Base-by-base conservation (phyloP, 1,284 basidiomycete species). In the Tausonia pullulans region DNA sequence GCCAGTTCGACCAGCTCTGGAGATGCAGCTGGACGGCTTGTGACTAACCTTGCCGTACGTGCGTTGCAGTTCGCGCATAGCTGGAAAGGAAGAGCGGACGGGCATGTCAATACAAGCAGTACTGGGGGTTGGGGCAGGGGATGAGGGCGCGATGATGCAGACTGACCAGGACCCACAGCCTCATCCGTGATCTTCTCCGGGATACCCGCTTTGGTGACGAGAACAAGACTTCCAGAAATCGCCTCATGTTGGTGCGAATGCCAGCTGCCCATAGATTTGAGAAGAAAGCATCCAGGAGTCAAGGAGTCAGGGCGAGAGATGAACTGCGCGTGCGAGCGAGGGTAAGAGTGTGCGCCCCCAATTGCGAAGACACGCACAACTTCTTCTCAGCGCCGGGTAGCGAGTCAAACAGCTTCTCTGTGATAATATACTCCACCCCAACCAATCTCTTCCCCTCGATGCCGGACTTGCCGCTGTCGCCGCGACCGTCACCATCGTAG, bases 11-110 rank as follows among this genome's bases (percentile, higher is more conserved):
- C 71, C 73, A 16, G 71, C 13, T n/a, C 43, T 7, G 14, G 27
- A 14, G 27, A 41, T n/a, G 13, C 4, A 14, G 13, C 11, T 11
- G 40, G 9, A 74, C 79, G 81, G 81, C 7, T 79, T 81, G 63
- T 81, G 80, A 40, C 81, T 78, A 0, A 79, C 79, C 74, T 82
- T 83, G 59, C 80, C 81, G 67, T 82, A 82, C 1, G 79, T 80
- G 62, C 75, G 74, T 65, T 82, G 79, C 3, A 82, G 71, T 64
- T 80, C 77, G 4, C 77, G 72, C 80, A 82, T 82, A 0, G 77
- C 76, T 0, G 77, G 77, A 27, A 27, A 27, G 27, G 27, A 49
- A 49, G 48, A 49, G 48, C 48, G 14, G 48, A 49, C 48, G 14
- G 48, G 14, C 9, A 49, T 14, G 48, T 49, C 48, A 49, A 14